Evolutionary conservation across 805 yeast species (phyloP).

Genomic region (Groenewaldozyma tartarivorans): DNA sequence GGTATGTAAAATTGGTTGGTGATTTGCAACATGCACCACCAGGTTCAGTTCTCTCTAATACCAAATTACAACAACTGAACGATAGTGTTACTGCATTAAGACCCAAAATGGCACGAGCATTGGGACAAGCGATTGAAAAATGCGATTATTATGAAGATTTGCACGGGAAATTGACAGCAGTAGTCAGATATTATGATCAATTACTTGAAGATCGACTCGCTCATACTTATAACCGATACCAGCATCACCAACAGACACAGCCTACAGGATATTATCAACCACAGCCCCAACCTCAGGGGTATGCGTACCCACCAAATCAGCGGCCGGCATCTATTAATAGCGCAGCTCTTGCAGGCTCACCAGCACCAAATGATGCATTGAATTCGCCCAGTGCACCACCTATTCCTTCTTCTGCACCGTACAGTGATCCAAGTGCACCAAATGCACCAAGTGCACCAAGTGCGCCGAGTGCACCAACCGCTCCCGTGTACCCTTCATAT

Average conservation of each 20-base stretch:
- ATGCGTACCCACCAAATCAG: too few species aligned
- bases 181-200: constrained; percentile 66
- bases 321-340: too few species aligned
- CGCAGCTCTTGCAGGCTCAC: too few species aligned
- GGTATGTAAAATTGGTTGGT: constrained; percentile 60
- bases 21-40: constrained; percentile 39
- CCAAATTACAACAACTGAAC: constrained; percentile 47
- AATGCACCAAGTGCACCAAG: constrained; percentile 4
- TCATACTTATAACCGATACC: constrained; percentile 25
- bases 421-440: constrained; percentile 10
- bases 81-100: constrained; percentile 49
- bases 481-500: neutral
- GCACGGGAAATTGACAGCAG: constrained; percentile 70
- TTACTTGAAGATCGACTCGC: constrained; percentile 51
- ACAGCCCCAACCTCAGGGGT: too few species aligned
- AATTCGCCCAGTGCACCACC: constrained; percentile 26
- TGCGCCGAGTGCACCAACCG: constrained; percentile 1
- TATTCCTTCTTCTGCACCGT: constrained; percentile 1
- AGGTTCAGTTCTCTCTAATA: constrained; percentile 36
- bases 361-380: too few species aligned
- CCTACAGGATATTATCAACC: neutral
- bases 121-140: constrained; percentile 47
- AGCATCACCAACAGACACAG: neutral
- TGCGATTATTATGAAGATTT: constrained; percentile 61
- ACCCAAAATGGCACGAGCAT: constrained; percentile 57